These are phyloP conservation scores for Ajuga reptans DNA, from an alignment of 305 asterid species.

Conservation along the genomic window DNA sequence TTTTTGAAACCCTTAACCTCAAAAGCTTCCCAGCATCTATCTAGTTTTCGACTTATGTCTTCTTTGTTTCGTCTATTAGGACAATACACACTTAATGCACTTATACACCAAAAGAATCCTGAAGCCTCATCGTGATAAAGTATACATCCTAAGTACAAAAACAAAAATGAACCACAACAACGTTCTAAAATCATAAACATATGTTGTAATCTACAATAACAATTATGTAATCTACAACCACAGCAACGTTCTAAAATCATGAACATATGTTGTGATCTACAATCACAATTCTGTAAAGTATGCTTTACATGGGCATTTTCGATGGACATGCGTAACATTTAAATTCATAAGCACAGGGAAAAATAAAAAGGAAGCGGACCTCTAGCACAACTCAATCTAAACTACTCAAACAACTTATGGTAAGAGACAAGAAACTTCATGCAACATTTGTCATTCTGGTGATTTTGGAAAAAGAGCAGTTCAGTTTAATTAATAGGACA, in stretches of 20 bases:
- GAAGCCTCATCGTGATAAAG: neutral
- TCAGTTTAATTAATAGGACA: neutral
- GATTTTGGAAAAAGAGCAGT: neutral
- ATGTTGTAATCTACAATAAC: slow-evolving; percentile 3
- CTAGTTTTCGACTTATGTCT: neutral
- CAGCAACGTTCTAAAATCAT: neutral
- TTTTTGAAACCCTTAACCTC: neutral
- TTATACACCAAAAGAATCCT: neutral
- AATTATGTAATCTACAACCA: too few species aligned
- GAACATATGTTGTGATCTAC: neutral
- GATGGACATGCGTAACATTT: neutral
- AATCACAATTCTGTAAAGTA: neutral
- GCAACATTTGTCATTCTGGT: neutral
- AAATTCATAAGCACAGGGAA: neutral
- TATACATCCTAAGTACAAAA: neutral
- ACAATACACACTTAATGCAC: neutral
- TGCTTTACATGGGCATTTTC: neutral
- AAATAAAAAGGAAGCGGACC: neutral
- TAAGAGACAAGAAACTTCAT: slow-evolving; percentile 8
- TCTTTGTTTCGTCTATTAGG: neutral
- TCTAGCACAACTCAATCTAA: neutral
- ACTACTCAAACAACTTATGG: neutral
- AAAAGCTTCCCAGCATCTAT: neutral
- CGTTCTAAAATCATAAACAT: neutral
- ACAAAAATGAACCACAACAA: neutral